Percentiles rank a stretch among this genome's conserved stretches.
These are phyloP conservation scores for Chrysosphaeria jannelii DNA, from an alignment of 2,329 filamentous ascomycete species.

Conservation along the genomic window DNA sequence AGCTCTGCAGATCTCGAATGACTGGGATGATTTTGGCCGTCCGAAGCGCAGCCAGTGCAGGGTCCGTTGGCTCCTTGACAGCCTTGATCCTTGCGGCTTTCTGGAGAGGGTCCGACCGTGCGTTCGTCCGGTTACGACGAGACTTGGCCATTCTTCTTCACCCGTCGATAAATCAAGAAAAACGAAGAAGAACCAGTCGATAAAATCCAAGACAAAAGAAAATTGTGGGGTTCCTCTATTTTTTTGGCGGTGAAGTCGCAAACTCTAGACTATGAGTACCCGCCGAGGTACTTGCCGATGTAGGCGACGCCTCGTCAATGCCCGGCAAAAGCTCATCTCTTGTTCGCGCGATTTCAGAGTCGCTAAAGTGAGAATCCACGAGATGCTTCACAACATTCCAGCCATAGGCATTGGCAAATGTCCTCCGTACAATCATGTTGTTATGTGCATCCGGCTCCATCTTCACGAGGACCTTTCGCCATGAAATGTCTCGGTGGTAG, in stretches of 20 bases:
- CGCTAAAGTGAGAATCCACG: constrained; percentile 78
- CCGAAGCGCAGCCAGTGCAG: constrained; percentile 29
- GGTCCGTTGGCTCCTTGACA: constrained; percentile 29
- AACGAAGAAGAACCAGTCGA: no score
- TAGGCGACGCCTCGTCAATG: no score
- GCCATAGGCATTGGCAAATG: constrained; percentile 90
- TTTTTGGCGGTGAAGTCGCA: no score
- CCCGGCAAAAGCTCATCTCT: constrained; percentile 38
- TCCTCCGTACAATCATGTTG: constrained; percentile 86
- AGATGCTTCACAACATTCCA: constrained; percentile 94
- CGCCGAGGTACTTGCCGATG: no score
- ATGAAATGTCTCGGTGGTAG: constrained; percentile 73
- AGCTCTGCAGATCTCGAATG: constrained; percentile 25
- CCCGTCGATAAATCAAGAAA: no score
- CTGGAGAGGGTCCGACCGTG: no score
- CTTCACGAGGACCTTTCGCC: constrained; percentile 89
- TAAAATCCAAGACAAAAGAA: no score
- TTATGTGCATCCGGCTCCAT: constrained; percentile 94
- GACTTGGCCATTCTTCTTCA: constrained; percentile 28
- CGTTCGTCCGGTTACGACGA: constrained; percentile 15
- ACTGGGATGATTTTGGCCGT: constrained; percentile 32
- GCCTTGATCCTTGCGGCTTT: constrained; percentile 17
- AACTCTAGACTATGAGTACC: no score
- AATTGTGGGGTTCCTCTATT: no score
- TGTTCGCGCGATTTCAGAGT: constrained; percentile 32